Conservation (phyloP, 2,329 filamentous ascomycete species). For the Aspergillus udagawae region DNA sequence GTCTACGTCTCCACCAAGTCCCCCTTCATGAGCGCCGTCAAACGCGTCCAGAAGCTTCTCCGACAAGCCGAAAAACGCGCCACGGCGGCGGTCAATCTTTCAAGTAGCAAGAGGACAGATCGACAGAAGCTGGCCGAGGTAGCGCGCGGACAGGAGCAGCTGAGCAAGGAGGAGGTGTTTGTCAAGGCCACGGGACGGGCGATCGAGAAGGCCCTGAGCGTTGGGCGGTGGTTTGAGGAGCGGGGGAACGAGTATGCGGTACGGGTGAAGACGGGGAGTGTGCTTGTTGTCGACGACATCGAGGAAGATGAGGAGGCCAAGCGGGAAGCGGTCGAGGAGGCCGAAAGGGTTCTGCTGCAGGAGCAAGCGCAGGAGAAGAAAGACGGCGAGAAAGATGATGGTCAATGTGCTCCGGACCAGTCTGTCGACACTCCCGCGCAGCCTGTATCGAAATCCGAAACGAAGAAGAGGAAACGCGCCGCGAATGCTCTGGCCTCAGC, state of each 20-base stretch:
- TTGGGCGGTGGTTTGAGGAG: slow-evolving; percentile 55
- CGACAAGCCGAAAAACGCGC: slow-evolving; percentile 50
- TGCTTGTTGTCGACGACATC: slow-evolving; percentile 59
- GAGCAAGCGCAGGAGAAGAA: slow-evolving; percentile 9
- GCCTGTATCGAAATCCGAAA: slow-evolving; percentile 14
- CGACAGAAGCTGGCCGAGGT: slow-evolving; percentile 30
- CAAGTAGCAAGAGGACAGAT: slow-evolving; percentile 27
- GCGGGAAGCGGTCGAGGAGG: slow-evolving; percentile 20
- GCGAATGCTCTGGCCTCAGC: slow-evolving; percentile 18
- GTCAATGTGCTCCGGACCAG: slow-evolving; percentile 6
- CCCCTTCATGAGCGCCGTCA: slow-evolving; percentile 57
- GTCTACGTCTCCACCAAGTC: slow-evolving; percentile 55
- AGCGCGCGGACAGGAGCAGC: slow-evolving; percentile 29
- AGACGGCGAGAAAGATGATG: slow-evolving; percentile 13
- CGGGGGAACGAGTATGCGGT: slow-evolving; percentile 49
- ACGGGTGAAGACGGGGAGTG: slow-evolving; percentile 52
- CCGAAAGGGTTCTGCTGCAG: slow-evolving; percentile 18
- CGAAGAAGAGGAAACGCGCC: slow-evolving; percentile 29
- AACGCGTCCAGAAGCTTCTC: slow-evolving; percentile 56
- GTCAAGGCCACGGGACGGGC: slow-evolving; percentile 59
- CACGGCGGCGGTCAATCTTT: slow-evolving; percentile 38
- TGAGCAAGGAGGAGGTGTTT: slow-evolving; percentile 48
- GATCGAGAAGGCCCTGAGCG: slow-evolving; percentile 53
- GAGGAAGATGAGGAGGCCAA: slow-evolving; percentile 37
- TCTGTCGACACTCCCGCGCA: slow-evolving; percentile 1